Base-by-base conservation (phyloP, 2,329 filamentous ascomycete genomes). In the Lasiodiplodia sp. region DNA sequence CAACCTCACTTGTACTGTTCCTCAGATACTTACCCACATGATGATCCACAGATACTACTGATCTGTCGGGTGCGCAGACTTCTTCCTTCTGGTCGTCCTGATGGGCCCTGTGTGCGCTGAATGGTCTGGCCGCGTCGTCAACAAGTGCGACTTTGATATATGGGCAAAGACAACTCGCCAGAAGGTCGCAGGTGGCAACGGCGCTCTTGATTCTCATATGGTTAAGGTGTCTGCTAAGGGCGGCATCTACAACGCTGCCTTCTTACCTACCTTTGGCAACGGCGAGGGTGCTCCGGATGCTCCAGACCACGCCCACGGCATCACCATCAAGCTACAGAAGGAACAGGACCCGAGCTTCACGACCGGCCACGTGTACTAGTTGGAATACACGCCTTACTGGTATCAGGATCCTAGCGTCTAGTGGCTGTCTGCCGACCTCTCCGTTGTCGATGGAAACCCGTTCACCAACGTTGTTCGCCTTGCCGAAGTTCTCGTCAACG, bases 341-440 rank as follows among this genome's bases (percentile, higher is more conserved):
- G 28, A 52, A 21, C 6, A 52, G 5, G 60, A 64, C n/a, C 28
- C 28, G 10, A 11, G 5, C 18, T 52, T 51, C 44, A 18, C 31
- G 4, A 18, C n/a, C 12, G 60, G 60, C 12, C 60, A 64, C 60
- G 31, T 64, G 6, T 64, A 64, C 60, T 47, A 52, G 44, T 18
- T 64, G 12, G 60, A 64, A 2, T 64, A 38, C 28, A 52, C 44
- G 2, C 47, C 28, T 5, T 64, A 64, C 44, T 25, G 11, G 18
- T 52, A 52, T 28, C 16, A 11, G 11, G 31, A 37, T 28, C 18
- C 5, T 0, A 21, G 12, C 5, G 25, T 12, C 28, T 18, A 8
- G 8, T 21, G 16, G 28, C 38, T 64, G 4, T 64, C 60, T 2
- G 11, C 12, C 28, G 60, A 64, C 12, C 44, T 64, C 44, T 38